Base-by-base conservation (phyloP, 768 basidiomycete genomes). In the Chlorophyllum brunneum region DNA sequence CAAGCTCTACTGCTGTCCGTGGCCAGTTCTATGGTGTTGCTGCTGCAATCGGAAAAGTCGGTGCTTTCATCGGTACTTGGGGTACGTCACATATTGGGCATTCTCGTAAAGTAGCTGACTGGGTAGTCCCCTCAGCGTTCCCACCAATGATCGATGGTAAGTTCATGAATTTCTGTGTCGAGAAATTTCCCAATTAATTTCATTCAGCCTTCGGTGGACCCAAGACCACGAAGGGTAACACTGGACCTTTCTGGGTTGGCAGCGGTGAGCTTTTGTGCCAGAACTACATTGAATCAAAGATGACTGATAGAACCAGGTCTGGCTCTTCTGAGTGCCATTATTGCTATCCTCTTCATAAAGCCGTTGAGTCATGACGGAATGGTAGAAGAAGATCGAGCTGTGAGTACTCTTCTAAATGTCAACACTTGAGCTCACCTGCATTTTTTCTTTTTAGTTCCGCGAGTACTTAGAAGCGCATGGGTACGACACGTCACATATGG, bases 171-270 rank as follows among this genome's bases (percentile, higher is more conserved):
- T 11, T 9, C 10, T 31, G 49, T 15, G 51, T 27, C 27, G 18
- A 40, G 53, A 43, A n/a, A n/a, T n/a, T n/a, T n/a, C n/a, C 33
- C 39, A 30, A 51, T 42, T 61, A 24, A 57, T 55, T 13, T 20
- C 43, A n/a, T 57, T 15, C 55, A 82, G 86, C 77, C 18, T 90
- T 90, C 55, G 84, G 83, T 54, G 85, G 84, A 4, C 7, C 75
- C 1, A 58, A 46, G 10, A 68, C 78, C 22, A 64, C 68, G 31
- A 76, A 70, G 55, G 87, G 85, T 44, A 85, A 87, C 63, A 92
- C 92, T 0, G 90, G 91, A 16, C 90, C 90, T 11, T 92, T 92
- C 79, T 92, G 86, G 88, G 65, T 92, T 56, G 91, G 77, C n/a
- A 88, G 87, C 58, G 86, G 84, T 74, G 58, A 18, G 71, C 61